Base-by-base conservation (phyloP, 1,284 basidiomycete genomes). In the Pulchroboletus neoregius region DNA sequence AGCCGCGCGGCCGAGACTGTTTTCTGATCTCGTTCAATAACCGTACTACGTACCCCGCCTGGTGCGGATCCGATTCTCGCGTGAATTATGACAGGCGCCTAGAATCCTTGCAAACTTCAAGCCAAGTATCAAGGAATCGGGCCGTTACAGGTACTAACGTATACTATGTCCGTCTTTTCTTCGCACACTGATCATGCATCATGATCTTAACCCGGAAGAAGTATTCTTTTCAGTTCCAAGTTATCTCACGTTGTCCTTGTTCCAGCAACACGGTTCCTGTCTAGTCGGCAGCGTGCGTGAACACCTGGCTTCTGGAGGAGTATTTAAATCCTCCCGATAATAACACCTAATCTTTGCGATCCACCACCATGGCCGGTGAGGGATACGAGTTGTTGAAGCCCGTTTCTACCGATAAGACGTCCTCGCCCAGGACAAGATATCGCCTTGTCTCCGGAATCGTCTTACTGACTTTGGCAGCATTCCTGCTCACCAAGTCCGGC, bases 361-460 rank as follows among this genome's bases (percentile, higher is more conserved):
- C 40, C 26, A 15, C 42, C 37, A 46, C 33, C 36, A 65, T 61
- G 62, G 49, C 51, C 8, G 31, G 41, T 28, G 45, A 46, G 18
- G 45, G 49, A 32, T 65, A 63, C 26, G 43, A 57, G 30, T 33
- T 36, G 1, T 26, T 63, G 18, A 62, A 61, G 15, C 9, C 43
- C 2, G 16, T 36, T 32, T 10, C 38, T 6, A 31, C 31, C 27
- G 31, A 46, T 13, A 42, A 40, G 6, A 18, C 41, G 2, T 6
- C 47, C 30, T 41, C 51, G 2, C 26, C 34, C 15, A 47, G 44
- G 31, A 35, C 46, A 12, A 49, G 26, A 16, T 61, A 48, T 34
- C 56, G 45, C 13, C 12, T 58, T 9, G 33, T 42, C n/a, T 46
- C 46, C 26, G 39, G 30, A 13, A 24, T 64, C 28, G 46, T 36